A percentile compares a stretch with the other conserved stretches of the same genome.
phyloP scores from a whole-genome alignment of 2,329 filamentous ascomycete species.

The Dendryphion nanum region DNA sequence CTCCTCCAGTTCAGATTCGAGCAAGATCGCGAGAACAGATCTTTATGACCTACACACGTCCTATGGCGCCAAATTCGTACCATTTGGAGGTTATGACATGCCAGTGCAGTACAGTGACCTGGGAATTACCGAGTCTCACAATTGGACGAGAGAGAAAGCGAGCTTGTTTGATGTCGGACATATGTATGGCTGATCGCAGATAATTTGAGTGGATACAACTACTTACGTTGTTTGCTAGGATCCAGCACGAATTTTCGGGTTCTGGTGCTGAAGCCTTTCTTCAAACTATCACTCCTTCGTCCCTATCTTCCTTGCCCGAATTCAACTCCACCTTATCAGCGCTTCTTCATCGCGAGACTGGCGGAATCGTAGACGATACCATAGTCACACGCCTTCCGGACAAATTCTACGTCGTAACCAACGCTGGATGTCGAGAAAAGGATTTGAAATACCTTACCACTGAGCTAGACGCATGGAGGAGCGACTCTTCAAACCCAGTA shows the following conservation, averaged over 20 bases:
- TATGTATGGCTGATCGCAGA: slow-evolving; percentile 62
- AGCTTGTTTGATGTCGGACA: slow-evolving; percentile 96
- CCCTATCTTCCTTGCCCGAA: slow-evolving; percentile 60
- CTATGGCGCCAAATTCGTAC: slow-evolving; percentile 87
- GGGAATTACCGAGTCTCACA: slow-evolving; percentile 79
- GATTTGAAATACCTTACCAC: slow-evolving; percentile 74
- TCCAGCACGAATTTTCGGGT: slow-evolving; percentile 81
- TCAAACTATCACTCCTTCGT: slow-evolving; percentile 77
- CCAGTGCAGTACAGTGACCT: slow-evolving; percentile 82
- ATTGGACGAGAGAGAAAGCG: slow-evolving; percentile 82
- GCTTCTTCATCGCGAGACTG: slow-evolving; percentile 69
- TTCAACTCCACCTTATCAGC: slow-evolving; percentile 81
- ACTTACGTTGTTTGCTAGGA: slow-evolving; percentile 42
- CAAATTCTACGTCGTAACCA: slow-evolving; percentile 89
- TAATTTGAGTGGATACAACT: background rate
- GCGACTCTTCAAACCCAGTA: slow-evolving; percentile 39
- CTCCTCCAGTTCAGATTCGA: slow-evolving; percentile 23
- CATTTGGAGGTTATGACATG: slow-evolving; percentile 93
- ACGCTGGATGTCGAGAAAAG: slow-evolving; percentile 88
- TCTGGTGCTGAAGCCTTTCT: slow-evolving; percentile 79
- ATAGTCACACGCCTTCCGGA: slow-evolving; percentile 72
- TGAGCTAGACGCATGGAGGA: slow-evolving; percentile 59
- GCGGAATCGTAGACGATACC: slow-evolving; percentile 93
- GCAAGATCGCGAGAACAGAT: slow-evolving; percentile 59
- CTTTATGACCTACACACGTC: slow-evolving; percentile 76